phyloP scores from a whole-genome alignment of 2,329 filamentous ascomycete genomes.

The Diaporthe citriasiana region DNA sequence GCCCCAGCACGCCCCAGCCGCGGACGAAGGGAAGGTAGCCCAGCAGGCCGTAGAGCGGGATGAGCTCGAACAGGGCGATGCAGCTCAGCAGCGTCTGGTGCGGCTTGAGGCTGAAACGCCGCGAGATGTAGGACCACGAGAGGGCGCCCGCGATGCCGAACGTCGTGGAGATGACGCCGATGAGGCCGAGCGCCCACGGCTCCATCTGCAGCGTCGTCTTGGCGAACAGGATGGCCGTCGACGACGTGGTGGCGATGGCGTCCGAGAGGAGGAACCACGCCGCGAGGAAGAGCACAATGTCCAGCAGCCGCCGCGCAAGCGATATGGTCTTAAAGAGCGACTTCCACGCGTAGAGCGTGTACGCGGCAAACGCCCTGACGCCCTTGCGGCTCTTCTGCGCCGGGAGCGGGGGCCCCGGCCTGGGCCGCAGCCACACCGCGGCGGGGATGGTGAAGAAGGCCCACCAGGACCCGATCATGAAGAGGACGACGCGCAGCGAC shows the following conservation, averaged over 20 bases:
- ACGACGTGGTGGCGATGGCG: conserved; percentile 93
- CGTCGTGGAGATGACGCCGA: conserved; percentile 91
- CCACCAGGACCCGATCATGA: conserved; percentile 94
- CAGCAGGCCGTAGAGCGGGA: conserved; percentile 90
- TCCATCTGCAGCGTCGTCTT: conserved; percentile 94
- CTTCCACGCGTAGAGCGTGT: conserved; percentile 87
- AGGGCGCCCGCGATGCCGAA: conserved; percentile 90
- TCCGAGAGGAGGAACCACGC: conserved; percentile 97
- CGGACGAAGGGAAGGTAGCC: conserved; percentile 88
- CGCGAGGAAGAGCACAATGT: conserved; percentile 83
- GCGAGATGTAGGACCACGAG: conserved; percentile 86
- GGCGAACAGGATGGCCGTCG: conserved; percentile 94
- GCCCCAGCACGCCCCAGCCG: conserved; percentile 80
- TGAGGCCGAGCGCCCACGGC: conserved; percentile 87
- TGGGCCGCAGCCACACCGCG: conserved; percentile 86
- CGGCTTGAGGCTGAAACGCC: conserved; percentile 77
- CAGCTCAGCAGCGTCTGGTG: conserved; percentile 94
- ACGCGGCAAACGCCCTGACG: conserved; percentile 71
- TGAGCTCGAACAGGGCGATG: conserved; percentile 90
- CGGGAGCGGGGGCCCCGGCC: conserved; percentile 86
- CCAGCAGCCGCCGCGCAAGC: conserved; percentile 78
- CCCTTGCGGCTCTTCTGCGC: conserved; percentile 54
- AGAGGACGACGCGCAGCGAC: conserved; percentile 87
- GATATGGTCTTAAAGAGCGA: conserved; percentile 85
- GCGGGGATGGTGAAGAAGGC: conserved; percentile 90